Percentiles rank a stretch among this genome's conserved stretches.
Evolutionary conservation across 2,329 filamentous ascomycete species (phyloP).

Genomic region (Apiospora sp.): DNA sequence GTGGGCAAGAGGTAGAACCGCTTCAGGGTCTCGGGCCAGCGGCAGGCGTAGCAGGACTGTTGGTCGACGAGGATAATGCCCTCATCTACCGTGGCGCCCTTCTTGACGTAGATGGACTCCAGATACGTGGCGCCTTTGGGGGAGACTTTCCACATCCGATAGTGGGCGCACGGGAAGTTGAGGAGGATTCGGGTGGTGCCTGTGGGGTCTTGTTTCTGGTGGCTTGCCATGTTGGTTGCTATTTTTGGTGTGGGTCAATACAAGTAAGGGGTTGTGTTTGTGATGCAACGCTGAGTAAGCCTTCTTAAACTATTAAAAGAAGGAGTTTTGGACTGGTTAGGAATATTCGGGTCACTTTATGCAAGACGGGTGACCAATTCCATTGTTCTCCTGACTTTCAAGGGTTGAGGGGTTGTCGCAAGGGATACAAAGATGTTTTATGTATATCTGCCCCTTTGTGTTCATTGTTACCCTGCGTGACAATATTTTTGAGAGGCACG

Average conservation of each 20-base stretch:
- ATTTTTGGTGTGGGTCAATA: too few species aligned
- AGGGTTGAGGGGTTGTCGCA: background rate
- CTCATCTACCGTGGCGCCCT: background rate
- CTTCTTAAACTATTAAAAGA: background rate
- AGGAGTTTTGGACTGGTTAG: too few species aligned
- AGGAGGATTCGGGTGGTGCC: background rate
- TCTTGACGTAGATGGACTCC: background rate
- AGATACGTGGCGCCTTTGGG: conserved; percentile 1
- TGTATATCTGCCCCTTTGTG: background rate
- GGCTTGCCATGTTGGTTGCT: background rate
- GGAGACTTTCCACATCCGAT: background rate
- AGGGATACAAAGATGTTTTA: background rate
- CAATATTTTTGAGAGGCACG: too few species aligned
- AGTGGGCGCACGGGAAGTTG: background rate
- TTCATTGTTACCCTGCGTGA: background rate
- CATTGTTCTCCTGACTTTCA: background rate
- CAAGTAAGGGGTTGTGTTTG: background rate
- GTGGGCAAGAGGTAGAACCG: background rate
- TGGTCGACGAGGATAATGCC: background rate
- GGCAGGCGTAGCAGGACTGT: conserved; percentile 2
- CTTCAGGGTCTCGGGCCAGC: background rate
- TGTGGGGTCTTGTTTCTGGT: background rate
- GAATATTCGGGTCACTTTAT: background rate
- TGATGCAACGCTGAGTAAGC: background rate
- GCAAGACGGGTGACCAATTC: too few species aligned